Conservation (phyloP, 2,329 filamentous ascomycete genomes). For the Fusarium paranaense region DNA sequence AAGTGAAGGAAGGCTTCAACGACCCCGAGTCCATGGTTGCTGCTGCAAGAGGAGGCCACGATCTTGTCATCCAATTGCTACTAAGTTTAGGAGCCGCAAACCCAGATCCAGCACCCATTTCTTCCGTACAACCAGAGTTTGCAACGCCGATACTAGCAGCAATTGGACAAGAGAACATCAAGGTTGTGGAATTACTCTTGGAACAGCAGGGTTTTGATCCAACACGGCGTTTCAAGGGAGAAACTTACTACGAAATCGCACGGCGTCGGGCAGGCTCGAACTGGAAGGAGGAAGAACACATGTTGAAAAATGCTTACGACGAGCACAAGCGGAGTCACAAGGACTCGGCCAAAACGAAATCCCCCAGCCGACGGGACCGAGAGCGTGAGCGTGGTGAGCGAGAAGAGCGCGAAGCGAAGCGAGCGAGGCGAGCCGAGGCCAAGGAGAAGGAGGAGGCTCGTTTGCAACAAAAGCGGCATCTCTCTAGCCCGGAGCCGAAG, state of each 20-base stretch:
- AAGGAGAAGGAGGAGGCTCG: slow-evolving; percentile 60
- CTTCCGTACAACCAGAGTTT: slow-evolving; percentile 72
- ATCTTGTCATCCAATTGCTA: slow-evolving; percentile 84
- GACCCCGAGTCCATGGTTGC: slow-evolving; percentile 91
- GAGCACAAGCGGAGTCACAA: slow-evolving; percentile 68
- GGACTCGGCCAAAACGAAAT: slow-evolving; percentile 61
- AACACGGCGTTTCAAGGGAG: slow-evolving; percentile 78
- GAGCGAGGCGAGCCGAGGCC: slow-evolving; percentile 56
- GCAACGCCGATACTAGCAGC: slow-evolving; percentile 94
- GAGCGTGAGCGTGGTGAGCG: slow-evolving; percentile 56
- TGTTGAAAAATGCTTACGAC: slow-evolving; percentile 82
- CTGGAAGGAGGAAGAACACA: slow-evolving; percentile 88
- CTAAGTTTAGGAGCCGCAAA: slow-evolving; percentile 75
- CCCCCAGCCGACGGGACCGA: slow-evolving; percentile 60
- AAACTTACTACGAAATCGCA: slow-evolving; percentile 89
- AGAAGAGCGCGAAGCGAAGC: slow-evolving; percentile 59
- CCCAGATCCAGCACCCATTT: slow-evolving; percentile 75
- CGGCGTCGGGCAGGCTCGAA: slow-evolving; percentile 84
- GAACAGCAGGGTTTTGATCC: slow-evolving; percentile 85
- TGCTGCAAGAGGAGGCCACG: slow-evolving; percentile 91
- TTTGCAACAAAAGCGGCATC: slow-evolving; percentile 58
- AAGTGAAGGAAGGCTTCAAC: slow-evolving; percentile 70
- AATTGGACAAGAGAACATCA: slow-evolving; percentile 88
- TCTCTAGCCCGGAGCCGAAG: slow-evolving; percentile 61
- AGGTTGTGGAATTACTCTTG: slow-evolving; percentile 84